Base-by-base conservation (phyloP, 2,329 filamentous ascomycete species). In the Penicillium occitanis region DNA sequence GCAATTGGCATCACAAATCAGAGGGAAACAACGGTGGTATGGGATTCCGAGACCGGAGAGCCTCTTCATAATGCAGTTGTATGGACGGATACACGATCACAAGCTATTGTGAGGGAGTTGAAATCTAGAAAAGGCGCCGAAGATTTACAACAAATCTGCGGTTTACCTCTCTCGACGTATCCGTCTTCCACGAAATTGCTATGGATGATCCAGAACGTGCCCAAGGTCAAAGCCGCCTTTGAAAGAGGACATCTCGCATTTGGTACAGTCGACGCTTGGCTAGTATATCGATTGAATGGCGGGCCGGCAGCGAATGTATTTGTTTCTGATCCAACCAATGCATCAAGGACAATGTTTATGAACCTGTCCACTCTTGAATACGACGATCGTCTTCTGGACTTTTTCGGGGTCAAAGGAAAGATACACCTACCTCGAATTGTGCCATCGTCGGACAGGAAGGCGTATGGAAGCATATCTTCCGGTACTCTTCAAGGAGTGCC, bases 301-400 rank as follows among this genome's bases (percentile, higher is more conserved):
- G 89, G 90, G 63, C 83, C 81, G 42, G 80, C 85, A 57, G 86
- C 84, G 55, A 86, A 90, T 67, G 79, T 95, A 48, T 90, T 91
- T 76, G 91, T 96, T 67, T 94, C 93, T 0, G 93, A 97, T 77
- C 87, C 89, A 55, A 92, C 91, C 67, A 97, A 96, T 77, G 92
- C 93, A 11, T 93, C 91, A 64, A 85, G 93, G 72, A 96, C 92
- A 64, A 96, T 96, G 92, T 95, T 97, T 78, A 92, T 96, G 88
- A 92, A 96, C 78, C 82, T 97, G 61, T 84, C 88, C 71, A 93
- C 88, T 2, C 83, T 92, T 65, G 78, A 91, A 71, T 97, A 96
- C 77, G 91, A 94, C 75, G 87, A 92, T 66, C 84, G 84, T 42
- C 85, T 96, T 17, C 82, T 96, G 11, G 81, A 87, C 60, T 96